phyloP scores from a whole-genome alignment of 2,329 filamentous ascomycete species.

The Geosmithia morbida region DNA sequence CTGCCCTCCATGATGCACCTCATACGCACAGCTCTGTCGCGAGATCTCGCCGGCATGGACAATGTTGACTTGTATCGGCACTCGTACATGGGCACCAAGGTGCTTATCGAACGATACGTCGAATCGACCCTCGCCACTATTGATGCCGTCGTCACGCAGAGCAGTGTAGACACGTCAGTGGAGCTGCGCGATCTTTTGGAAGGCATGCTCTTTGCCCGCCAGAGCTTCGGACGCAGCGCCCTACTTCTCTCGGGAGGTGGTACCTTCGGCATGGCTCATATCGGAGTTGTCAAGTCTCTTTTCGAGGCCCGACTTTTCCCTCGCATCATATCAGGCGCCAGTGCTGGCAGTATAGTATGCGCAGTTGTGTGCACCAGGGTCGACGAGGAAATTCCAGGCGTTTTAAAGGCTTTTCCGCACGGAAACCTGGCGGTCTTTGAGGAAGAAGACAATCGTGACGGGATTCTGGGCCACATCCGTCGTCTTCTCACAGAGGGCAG shows the following conservation, averaged over 20 bases:
- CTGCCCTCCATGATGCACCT: slow-evolving; percentile 65
- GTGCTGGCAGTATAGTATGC: slow-evolving; percentile 76
- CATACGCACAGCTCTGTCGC: slow-evolving; percentile 64
- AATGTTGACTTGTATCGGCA: slow-evolving; percentile 71
- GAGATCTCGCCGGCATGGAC: slow-evolving; percentile 77
- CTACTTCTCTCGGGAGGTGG: slow-evolving; percentile 73
- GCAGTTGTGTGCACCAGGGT: slow-evolving; percentile 65
- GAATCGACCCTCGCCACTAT: slow-evolving; percentile 65
- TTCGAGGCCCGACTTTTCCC: slow-evolving; percentile 64
- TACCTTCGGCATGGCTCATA: slow-evolving; percentile 85
- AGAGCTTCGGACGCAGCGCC: slow-evolving; percentile 75
- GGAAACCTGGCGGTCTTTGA: slow-evolving; percentile 76
- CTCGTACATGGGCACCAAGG: slow-evolving; percentile 75
- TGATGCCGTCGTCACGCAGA: slow-evolving; percentile 50
- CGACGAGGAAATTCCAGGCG: slow-evolving; percentile 60
- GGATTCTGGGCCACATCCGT: slow-evolving; percentile 52
- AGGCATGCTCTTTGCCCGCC: slow-evolving; percentile 54
- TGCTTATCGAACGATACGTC: slow-evolving; percentile 76
- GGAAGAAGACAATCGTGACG: slow-evolving; percentile 40
- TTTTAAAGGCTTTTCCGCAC: slow-evolving; percentile 58
- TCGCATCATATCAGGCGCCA: slow-evolving; percentile 76
- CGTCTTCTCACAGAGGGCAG: slow-evolving; percentile 69
- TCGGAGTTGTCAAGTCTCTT: slow-evolving; percentile 72
- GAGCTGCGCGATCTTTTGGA: slow-evolving; percentile 49
- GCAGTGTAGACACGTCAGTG: slow-evolving; percentile 35